Evolutionary conservation across 768 basidiomycete genomes (phyloP).

Genomic region (Pholiota conissans): DNA sequence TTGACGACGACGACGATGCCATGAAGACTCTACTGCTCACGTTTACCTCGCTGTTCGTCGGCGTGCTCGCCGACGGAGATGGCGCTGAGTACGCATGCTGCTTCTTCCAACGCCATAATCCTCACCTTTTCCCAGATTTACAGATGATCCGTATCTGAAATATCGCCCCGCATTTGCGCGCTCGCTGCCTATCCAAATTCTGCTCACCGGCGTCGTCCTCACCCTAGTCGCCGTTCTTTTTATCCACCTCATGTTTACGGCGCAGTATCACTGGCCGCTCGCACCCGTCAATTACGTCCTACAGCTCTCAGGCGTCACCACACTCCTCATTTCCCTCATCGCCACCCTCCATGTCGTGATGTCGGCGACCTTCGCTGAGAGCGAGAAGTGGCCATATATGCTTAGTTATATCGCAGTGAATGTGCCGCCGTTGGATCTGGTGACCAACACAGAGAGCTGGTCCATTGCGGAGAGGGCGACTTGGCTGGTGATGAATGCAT

Average conservation of each 20-base stretch:
- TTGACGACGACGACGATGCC: not conserved
- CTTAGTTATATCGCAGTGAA: slow-evolving; percentile 86
- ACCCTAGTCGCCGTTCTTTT: slow-evolving; percentile 84
- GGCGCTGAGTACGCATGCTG: not conserved
- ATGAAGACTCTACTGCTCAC: not conserved
- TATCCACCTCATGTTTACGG: slow-evolving; percentile 92
- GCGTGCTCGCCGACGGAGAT: not conserved
- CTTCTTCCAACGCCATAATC: not conserved
- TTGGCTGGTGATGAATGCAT: slow-evolving; percentile 88
- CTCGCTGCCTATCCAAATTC: slow-evolving; percentile 88
- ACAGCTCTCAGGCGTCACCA: slow-evolving; percentile 81
- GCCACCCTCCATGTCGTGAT: slow-evolving; percentile 81
- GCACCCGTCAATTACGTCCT: slow-evolving; percentile 90
- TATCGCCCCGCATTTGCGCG: slow-evolving; percentile 82
- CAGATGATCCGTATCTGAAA: slow-evolving; percentile 69
- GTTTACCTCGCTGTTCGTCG: not conserved
- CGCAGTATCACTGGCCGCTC: slow-evolving; percentile 94
- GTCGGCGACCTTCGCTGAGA: slow-evolving; percentile 54
- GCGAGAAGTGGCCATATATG: slow-evolving; percentile 92
- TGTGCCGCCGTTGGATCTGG: slow-evolving; percentile 56
- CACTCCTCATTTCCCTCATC: slow-evolving; percentile 74
- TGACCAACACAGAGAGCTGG: slow-evolving; percentile 50
- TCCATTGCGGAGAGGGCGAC: slow-evolving; percentile 59
- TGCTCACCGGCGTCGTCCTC: slow-evolving; percentile 81
- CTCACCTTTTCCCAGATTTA: not conserved